Evolutionary conservation across 352 stramenopile genomes (phyloP).

Genomic region (Globisporangium abappressorium): DNA sequence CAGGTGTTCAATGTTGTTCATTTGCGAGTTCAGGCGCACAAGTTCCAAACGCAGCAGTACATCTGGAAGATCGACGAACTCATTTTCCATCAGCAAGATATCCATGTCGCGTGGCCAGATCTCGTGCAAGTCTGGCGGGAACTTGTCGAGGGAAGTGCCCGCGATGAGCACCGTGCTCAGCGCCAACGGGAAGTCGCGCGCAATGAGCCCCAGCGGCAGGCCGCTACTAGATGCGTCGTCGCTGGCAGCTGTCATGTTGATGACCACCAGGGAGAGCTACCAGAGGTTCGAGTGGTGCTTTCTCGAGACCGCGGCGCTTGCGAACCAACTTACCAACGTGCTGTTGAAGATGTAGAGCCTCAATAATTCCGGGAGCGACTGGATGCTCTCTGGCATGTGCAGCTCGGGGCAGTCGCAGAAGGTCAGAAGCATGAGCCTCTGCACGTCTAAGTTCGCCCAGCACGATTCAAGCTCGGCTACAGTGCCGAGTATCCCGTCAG

Average conservation of each 20-base stretch:
- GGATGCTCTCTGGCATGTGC: slow-evolving; percentile 7
- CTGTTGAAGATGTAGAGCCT: slow-evolving; percentile 4
- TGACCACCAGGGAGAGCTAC: neutral
- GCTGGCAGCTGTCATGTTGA: neutral
- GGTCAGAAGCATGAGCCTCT: slow-evolving; percentile 1
- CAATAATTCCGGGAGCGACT: neutral
- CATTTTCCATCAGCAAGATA: neutral
- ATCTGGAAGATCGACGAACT: neutral
- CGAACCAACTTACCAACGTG: neutral
- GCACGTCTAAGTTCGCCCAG: neutral
- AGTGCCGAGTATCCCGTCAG: neutral
- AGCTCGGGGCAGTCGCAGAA: slow-evolving; percentile 4
- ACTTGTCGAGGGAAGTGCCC: neutral
- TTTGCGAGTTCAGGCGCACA: neutral
- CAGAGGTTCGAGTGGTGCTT: neutral
- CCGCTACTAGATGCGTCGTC: neutral
- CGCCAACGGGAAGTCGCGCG: slow-evolving; percentile 1
- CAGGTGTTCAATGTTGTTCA: neutral
- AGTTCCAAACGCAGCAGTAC: neutral
- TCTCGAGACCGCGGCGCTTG: neutral
- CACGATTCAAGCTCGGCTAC: neutral
- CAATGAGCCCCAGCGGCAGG: slow-evolving; percentile 4
- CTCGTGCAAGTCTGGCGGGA: slow-evolving; percentile 19
- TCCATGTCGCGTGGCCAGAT: slow-evolving; percentile 5
- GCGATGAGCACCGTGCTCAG: neutral